Evolutionary conservation across 805 yeast genomes (phyloP), one percentile per base, ranked within the genome.

Genomic region (Candida railenensis): DNA sequence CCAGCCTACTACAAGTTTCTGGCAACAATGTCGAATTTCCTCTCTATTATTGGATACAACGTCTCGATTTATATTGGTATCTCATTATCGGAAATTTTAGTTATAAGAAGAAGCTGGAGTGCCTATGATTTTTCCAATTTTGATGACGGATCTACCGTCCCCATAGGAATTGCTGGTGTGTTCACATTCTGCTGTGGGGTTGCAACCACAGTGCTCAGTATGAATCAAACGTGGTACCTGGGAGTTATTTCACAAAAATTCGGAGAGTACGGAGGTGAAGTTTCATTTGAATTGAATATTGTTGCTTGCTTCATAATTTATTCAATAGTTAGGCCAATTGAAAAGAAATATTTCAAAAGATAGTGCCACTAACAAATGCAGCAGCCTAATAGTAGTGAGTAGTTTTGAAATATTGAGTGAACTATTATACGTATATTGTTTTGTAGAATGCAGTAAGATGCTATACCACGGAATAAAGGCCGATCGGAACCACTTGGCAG

Each of bases 1-100:
- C 71, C 71, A 14, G 70, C 69, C 9, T 65, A 64, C 47, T 66
- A 66, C 47, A 60, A 56, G 9, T 66, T 66, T 46, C 58, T 50
- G 19, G 57, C 47, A 11, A 53, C 66, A 15, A 65, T 66, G 66
- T 53, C 58, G 4, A 62, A 63, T 45, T 66, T 66, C 51, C 54
- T 65, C 53, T 59, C 63, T 19, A 63, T 66, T 42, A 57, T 66
- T 38, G 56, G 66, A 12, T 66, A 65, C 48, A 61, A 63, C 46
- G 65, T 63, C 7, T 59, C 69, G 12, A 65, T 66, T 28, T 66
- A 66, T 48, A 47, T 63, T 38, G 69, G 66, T n/a, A 56, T 63
- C 30, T 40, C 67, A 1, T 45, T 59, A 16, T 52, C 67, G 9
- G 70, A 66, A 45, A 69, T 65, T 46, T 57, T 55, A 39, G 44